phyloP scores from a whole-genome alignment of 768 basidiomycete species.

The Podaxis mareebaensis region DNA sequence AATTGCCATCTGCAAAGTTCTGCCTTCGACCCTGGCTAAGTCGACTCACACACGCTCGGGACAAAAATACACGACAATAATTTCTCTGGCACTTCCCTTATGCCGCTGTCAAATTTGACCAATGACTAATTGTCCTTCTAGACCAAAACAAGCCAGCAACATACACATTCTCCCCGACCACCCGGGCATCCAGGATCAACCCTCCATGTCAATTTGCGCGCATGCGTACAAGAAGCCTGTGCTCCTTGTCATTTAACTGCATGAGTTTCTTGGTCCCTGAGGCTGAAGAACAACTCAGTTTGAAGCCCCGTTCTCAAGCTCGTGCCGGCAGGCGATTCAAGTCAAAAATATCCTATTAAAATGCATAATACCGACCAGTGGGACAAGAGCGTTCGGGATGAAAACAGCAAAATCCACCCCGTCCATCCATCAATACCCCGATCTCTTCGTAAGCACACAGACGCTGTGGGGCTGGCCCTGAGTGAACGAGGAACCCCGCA shows the following conservation, averaged over 20 bases:
- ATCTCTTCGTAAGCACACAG: background rate
- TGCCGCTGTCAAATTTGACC: constrained; percentile 1
- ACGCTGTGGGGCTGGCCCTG: background rate
- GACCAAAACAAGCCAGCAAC: background rate
- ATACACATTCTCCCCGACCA: background rate
- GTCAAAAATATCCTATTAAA: background rate
- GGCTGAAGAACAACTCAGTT: background rate
- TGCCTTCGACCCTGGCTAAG: background rate
- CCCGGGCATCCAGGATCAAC: background rate
- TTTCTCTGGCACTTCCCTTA: background rate
- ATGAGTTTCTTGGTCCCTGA: background rate
- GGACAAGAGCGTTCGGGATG: background rate
- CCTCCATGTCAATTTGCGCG: background rate
- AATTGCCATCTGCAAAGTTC: no score
- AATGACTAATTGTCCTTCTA: constrained; percentile 2
- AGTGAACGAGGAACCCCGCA: background rate
- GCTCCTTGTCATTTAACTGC: background rate
- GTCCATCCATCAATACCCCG: background rate
- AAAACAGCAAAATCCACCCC: background rate
- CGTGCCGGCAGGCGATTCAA: background rate
- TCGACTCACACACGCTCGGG: background rate
- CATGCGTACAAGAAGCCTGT: background rate
- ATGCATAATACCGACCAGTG: background rate
- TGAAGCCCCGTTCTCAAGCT: background rate
- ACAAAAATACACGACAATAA: background rate